phyloP scores from a whole-genome alignment of 495 filamentous ascomycete genomes.

The Margaritispora aquatica region DNA sequence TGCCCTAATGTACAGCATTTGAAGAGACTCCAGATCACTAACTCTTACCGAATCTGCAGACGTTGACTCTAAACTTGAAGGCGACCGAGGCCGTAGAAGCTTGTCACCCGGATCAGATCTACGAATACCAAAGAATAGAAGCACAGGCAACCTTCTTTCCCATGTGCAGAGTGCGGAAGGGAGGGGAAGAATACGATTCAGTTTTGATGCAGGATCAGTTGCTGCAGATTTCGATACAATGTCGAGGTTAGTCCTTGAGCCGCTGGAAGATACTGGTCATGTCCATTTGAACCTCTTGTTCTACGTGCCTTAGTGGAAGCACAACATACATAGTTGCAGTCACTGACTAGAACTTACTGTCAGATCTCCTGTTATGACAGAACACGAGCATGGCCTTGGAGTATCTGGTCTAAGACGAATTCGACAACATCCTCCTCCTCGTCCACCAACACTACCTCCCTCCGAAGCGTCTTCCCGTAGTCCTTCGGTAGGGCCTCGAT shows the following conservation, averaged over 20 bases:
- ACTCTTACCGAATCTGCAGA: constrained; percentile 8
- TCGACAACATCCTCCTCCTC: constrained; percentile 67
- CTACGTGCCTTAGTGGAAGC: not conserved
- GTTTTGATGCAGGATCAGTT: constrained; percentile 45
- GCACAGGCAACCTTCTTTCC: constrained; percentile 53
- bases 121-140: constrained; percentile 55
- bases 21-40: not conserved
- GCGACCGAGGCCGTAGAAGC: constrained; percentile 10
- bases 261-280: constrained; percentile 4
- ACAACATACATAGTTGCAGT: not conserved
- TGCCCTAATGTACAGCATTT: not conserved
- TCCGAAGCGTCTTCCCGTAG: constrained; percentile 50
- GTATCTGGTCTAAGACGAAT: constrained; percentile 85
- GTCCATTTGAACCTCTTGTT: not conserved
- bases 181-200: constrained; percentile 44
- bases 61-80: constrained; percentile 13
- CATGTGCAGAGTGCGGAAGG: constrained; percentile 28
- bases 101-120: constrained; percentile 6
- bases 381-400: constrained; percentile 52
- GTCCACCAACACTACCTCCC: constrained; percentile 57
- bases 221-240: constrained; percentile 42
- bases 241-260: constrained; percentile 37
- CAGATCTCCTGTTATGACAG: constrained; percentile 45
- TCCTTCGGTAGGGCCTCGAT: constrained; percentile 54
- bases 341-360: constrained; percentile 17